Base-by-base conservation (phyloP, 2,329 filamentous ascomycete species). In the Xylaria sp. region DNA sequence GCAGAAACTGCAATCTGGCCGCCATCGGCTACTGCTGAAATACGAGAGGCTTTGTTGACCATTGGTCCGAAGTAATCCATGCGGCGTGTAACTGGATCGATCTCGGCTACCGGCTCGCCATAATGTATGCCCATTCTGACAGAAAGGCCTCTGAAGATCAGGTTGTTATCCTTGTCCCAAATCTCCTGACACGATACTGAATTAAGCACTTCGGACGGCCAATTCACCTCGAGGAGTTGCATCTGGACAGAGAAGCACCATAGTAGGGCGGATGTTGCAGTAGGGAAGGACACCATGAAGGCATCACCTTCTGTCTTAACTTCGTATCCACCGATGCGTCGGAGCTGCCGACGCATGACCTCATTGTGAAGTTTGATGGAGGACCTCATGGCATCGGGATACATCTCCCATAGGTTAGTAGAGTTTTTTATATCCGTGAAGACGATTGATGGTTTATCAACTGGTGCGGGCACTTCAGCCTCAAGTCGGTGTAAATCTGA, bases 21-120 rank as follows among this genome's bases (percentile, higher is more conserved):
- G 70, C 96, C 96, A 79, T 99, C 96, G 44, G 96, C 96, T 52
- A 97, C 94, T 25, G 93, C 92, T 7, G 94, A 96, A 73, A 99
- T 97, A 82, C 96, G 92, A 18, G 96, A 92, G 0, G 96, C 94
- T 78, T 97, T 94, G 82, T 99, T 99, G 77, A 99, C 96, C 94
- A 99, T 99, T 15, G 96, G 96, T 0, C 96, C 96, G 79, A 98
- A 99, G 82, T 99, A 99, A 77, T 99, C 96, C 96, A 99, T 99
- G 72, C 96, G 94, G 67, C 94, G 92, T 1, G 96, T 99, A 59
- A 99, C 94, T 0, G 96, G 96, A 80, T 99, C 96, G 58, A 92
- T 92, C 81, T 99, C 96, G 78, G 94, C 97, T 75, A 99, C 94
- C 6, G 95, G 96, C 69, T 92, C 90, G 73, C 96, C 96, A 88